phyloP scores from a whole-genome alignment of 139 green algal species.

The Yamagishiella unicocca region DNA sequence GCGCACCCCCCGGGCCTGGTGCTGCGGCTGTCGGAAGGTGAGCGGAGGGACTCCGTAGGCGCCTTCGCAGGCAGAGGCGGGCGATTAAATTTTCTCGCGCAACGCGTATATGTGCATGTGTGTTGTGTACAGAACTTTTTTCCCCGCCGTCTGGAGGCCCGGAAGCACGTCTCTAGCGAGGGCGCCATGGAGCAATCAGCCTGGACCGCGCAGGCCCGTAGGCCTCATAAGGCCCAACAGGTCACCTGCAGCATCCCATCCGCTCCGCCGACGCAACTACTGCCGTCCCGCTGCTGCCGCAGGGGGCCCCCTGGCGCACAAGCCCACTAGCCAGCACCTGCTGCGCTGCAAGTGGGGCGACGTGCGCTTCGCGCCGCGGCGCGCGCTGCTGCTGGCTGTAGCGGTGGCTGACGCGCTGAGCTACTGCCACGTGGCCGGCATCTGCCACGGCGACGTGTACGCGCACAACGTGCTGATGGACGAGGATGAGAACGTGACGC shows the following conservation, averaged over 20 bases:
- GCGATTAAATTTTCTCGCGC: too few species aligned
- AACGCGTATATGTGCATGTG: too few species aligned
- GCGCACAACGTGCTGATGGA: conserved; percentile 83
- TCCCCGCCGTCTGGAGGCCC: too few species aligned
- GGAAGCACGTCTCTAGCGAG: too few species aligned
- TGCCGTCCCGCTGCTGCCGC: neutral
- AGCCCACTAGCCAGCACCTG: conserved; percentile 77
- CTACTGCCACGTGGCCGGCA: conserved; percentile 49
- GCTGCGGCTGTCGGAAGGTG: conserved; percentile 49
- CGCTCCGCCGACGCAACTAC: neutral
- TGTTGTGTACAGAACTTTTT: too few species aligned
- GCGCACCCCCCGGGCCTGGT: conserved; percentile 37
- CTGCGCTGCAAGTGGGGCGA: conserved; percentile 72
- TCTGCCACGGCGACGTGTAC: conserved; percentile 88
- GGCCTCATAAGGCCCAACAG: too few species aligned
- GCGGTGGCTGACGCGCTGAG: conserved; percentile 57
- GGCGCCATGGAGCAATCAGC: too few species aligned
- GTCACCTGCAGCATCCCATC: neutral
- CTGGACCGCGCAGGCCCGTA: too few species aligned
- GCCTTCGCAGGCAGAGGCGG: too few species aligned
- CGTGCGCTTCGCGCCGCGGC: conserved; percentile 48
- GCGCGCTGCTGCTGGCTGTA: conserved; percentile 57
- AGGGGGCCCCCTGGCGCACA: conserved; percentile 54
- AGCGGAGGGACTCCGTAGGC: neutral
- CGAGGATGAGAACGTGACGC: conserved; percentile 54